Conservation (phyloP, 2,329 filamentous ascomycete genomes). For the Westerdykella sp. region DNA sequence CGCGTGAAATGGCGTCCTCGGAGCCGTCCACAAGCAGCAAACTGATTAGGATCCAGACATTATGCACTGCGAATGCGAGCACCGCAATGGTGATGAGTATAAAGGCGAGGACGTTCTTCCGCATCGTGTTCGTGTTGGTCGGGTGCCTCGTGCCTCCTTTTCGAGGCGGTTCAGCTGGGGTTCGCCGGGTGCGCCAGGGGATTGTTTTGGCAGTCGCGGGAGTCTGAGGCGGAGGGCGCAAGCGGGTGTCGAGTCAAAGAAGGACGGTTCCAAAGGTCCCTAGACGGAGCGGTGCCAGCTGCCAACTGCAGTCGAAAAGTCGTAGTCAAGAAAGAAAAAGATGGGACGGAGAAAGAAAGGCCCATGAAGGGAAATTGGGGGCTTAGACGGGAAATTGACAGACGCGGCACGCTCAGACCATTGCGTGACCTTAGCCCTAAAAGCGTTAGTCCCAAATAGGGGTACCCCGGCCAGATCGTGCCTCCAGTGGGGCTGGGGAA, state of each 20-base stretch:
- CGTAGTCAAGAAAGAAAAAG: not conserved
- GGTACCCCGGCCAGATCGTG: not conserved
- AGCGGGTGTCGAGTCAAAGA: not conserved
- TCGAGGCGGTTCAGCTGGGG: not conserved
- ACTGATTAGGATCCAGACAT: constrained; percentile 64
- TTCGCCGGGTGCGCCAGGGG: not conserved
- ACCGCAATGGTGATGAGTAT: constrained; percentile 59
- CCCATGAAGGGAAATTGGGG: not conserved
- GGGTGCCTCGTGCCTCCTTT: not conserved
- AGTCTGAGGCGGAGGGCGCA: not conserved
- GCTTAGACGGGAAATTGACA: not conserved
- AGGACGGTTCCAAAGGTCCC: not conserved
- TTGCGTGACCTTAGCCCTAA: not conserved
- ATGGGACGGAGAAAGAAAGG: not conserved
- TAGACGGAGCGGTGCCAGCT: not conserved
- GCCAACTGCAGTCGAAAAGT: not conserved
- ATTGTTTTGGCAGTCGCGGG: not conserved
- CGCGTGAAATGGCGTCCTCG: constrained; percentile 59
- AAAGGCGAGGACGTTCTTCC: constrained; percentile 56
- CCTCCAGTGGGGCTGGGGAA: too few species aligned
- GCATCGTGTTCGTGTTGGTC: constrained; percentile 49
- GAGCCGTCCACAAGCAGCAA: constrained; percentile 63
- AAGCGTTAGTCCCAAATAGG: too few species aligned
- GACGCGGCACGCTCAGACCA: not conserved
- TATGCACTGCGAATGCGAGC: constrained; percentile 58